Evolutionary conservation across 345 rosid genomes (phyloP).

Genomic region (Acer yangbiense): DNA sequence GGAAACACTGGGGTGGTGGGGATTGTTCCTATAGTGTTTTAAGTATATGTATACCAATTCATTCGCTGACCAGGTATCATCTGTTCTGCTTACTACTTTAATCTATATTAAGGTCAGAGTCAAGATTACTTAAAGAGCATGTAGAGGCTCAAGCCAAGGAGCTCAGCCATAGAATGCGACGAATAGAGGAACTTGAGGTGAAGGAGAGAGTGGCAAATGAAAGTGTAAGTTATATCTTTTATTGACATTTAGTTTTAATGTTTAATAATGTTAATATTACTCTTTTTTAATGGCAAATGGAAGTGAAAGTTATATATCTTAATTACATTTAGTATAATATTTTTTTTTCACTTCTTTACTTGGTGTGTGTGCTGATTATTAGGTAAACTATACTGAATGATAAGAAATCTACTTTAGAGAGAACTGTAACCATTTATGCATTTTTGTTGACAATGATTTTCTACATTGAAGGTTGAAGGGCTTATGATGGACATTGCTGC

Average conservation of each 20-base stretch:
- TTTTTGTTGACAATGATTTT: constrained; percentile 14
- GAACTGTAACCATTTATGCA: background rate
- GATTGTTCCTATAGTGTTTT: background rate
- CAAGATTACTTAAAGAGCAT: constrained; percentile 59
- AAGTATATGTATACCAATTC: background rate
- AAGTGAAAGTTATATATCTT: background rate
- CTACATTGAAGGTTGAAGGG: constrained; percentile 77
- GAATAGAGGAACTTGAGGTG: constrained; percentile 85
- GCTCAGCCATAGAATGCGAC: constrained; percentile 61
- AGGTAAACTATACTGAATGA: background rate
- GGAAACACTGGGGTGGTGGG: background rate
- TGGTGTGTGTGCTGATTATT: background rate
- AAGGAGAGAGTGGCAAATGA: constrained; percentile 93
- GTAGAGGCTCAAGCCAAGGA: constrained; percentile 80
- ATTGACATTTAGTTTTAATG: constrained; percentile 1
- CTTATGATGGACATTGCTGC: constrained; percentile 96
- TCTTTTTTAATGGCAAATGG: background rate
- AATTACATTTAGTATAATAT: background rate
- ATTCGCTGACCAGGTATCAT: constrained; percentile 23
- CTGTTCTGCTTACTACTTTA: constrained; percentile 24
- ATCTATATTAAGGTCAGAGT: constrained; percentile 83
- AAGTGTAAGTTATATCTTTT: constrained; percentile 56
- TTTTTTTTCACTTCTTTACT: background rate
- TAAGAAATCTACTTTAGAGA: constrained; percentile 2
- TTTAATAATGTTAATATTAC: background rate